Evolutionary conservation across 768 basidiomycete species (phyloP), one percentile per base, ranked within the genome.

Genomic region (Suillus paluster): DNA sequence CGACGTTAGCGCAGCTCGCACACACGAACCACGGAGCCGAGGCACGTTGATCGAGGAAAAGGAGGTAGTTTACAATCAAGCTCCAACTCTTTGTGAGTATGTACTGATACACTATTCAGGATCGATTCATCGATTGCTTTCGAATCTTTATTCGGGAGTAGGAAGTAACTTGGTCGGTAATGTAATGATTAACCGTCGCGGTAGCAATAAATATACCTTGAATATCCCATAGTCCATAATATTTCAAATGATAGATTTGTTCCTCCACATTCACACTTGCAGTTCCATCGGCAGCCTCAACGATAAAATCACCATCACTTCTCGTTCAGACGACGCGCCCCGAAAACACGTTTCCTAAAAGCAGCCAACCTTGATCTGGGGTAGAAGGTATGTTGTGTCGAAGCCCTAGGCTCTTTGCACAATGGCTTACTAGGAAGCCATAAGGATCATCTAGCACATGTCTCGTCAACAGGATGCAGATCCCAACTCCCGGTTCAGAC

Each of bases 401-500:
- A 55, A 25, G 4, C 54, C 25, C 23, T 54, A 33, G 5, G 23
- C 15, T 12, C 36, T 5, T 21, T 58, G 11, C 9, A 27, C 34
- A 46, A 11, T 15, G 14, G 23, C 23, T 55, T 36, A 56, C 5
- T 50, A 7, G 30, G n/a, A 59, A 4, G 17, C 6, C 23, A 25
- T 14, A 59, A 39, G 58, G 11, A 56, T 25, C 48, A 52, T 30
- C 15, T 19, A 50, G 44, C 64, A 63, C 64, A 75, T 75, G 73
- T 73, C 73, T 44, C 74, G 68, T 67, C 58, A 65, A 58, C 46
- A 67, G 59, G 75, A 79, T 68, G 59, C 73, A 63, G 71, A 75
- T 63, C 71, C 68, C 41, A 52, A 57, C 42, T 67, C 68, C 66
- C 77, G 70, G 60, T 38, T 70, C 55, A 74, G 80, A 57, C 79